These are phyloP conservation scores for Rosa lucieae DNA, from an alignment of 306 rosid genomes.

Conservation along the genomic window DNA sequence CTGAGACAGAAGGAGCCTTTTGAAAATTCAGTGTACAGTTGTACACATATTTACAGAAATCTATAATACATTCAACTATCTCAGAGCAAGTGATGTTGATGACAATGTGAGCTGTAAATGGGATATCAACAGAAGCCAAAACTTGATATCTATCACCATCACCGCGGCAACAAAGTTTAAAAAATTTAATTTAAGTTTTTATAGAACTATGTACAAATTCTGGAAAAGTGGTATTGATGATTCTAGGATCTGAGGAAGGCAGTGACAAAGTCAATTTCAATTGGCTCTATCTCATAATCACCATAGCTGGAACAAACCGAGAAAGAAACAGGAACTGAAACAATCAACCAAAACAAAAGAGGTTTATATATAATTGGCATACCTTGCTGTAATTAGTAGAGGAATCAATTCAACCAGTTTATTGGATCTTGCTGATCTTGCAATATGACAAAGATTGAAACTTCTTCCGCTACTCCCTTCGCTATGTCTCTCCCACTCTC, in stretches of 20 bases:
- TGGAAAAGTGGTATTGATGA: background rate
- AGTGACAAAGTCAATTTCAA: background rate
- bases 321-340: background rate
- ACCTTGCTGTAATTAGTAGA: background rate
- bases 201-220: background rate
- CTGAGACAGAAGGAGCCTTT: too few relatives aligned
- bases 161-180: background rate
- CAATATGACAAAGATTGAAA: background rate
- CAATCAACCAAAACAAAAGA: too few relatives aligned
- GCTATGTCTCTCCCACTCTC: too few relatives aligned
- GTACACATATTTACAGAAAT: too few relatives aligned
- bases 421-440: slow-evolving; percentile 11
- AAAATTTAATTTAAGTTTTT: background rate
- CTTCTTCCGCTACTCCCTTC: too few relatives aligned
- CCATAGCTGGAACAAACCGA: background rate
- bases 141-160: too few relatives aligned
- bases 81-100: too few relatives aligned
- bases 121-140: too few relatives aligned
- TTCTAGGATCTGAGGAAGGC: slow-evolving; percentile 10
- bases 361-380: background rate
- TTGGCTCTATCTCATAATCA: slow-evolving; percentile 1
- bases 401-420: background rate
- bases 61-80: too few relatives aligned
- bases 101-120: too few relatives aligned
- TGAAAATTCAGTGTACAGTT: too few relatives aligned